Conservation (phyloP, 805 yeast species). For the Saccharomycopsis schoenii region DNA sequence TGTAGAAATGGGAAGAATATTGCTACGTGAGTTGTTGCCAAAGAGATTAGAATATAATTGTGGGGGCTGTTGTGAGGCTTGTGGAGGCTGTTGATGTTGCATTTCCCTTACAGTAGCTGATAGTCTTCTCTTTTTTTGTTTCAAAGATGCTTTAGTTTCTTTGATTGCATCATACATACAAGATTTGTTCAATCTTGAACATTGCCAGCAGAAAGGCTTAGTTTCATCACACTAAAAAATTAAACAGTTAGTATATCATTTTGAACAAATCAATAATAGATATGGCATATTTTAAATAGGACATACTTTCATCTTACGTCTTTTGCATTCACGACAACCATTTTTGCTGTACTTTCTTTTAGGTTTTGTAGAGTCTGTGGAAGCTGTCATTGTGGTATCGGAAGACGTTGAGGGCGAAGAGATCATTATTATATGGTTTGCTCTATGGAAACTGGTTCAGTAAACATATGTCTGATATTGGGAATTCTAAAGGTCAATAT, state of each 20-base stretch:
- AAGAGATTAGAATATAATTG: neutral
- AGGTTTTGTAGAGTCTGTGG: slow-evolving; percentile 19
- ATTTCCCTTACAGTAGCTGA: neutral
- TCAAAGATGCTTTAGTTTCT: slow-evolving; percentile 26
- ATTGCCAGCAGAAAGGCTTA: slow-evolving; percentile 34
- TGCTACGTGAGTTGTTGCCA: neutral
- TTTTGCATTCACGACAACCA: slow-evolving; percentile 38
- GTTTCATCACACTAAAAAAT: slow-evolving; percentile 27
- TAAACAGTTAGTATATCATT: neutral
- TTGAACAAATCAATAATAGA: too few species aligned
- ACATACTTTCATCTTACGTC: slow-evolving; percentile 31
- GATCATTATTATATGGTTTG: neutral
- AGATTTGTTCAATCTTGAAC: slow-evolving; percentile 28
- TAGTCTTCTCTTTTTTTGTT: neutral
- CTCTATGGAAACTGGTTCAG: neutral
- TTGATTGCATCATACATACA: slow-evolving; percentile 30
- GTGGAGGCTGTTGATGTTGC: neutral
- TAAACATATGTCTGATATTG: neutral
- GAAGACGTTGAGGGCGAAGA: neutral
- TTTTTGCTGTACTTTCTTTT: slow-evolving; percentile 35
- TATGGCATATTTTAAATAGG: too few species aligned
- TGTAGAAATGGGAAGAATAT: neutral
- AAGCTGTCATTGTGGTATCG: neutral
- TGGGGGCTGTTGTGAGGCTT: neutral
- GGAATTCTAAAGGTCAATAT: neutral